Evolutionary conservation across 2,329 filamentous ascomycete genomes (phyloP).

Genomic region (Malbranchea zuffiana): DNA sequence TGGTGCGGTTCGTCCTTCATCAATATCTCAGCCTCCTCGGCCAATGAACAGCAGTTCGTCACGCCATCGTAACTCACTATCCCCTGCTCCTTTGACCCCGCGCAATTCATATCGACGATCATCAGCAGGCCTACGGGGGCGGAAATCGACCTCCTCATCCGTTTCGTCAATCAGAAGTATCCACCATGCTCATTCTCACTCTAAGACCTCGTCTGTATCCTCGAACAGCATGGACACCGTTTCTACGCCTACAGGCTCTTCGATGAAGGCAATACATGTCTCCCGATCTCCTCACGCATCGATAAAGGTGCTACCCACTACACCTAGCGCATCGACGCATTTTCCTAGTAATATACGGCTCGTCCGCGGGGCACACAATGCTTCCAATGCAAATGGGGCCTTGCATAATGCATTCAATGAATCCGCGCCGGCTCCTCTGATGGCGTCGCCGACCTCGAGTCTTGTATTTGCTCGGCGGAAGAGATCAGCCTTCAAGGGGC

Average conservation of each 20-base stretch:
- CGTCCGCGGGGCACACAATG: slow-evolving; percentile 46
- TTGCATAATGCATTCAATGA: slow-evolving; percentile 30
- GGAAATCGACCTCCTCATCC: slow-evolving; percentile 92
- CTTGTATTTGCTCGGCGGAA: slow-evolving; percentile 39
- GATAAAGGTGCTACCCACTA: slow-evolving; percentile 89
- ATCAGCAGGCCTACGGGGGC: slow-evolving; percentile 71
- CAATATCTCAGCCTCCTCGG: slow-evolving; percentile 26
- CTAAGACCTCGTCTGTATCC: slow-evolving; percentile 87
- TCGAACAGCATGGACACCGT: slow-evolving; percentile 64
- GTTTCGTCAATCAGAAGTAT: slow-evolving; percentile 88
- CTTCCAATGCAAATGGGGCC: slow-evolving; percentile 19
- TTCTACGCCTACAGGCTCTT: slow-evolving; percentile 55
- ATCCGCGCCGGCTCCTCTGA: slow-evolving; percentile 25
- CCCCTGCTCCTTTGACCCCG: slow-evolving; percentile 78
- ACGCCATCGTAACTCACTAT: slow-evolving; percentile 59
- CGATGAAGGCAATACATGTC: slow-evolving; percentile 34
- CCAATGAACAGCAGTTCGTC: slow-evolving; percentile 26
- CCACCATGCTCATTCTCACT: slow-evolving; percentile 79
- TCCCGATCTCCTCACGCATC: slow-evolving; percentile 74
- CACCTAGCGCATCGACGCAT: slow-evolving; percentile 56
- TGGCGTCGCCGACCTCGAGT: slow-evolving; percentile 32
- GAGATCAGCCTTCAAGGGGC: slow-evolving; percentile 36
- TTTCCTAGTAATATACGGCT: slow-evolving; percentile 83
- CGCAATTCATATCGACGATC: slow-evolving; percentile 74
- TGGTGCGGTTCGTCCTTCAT: slow-evolving; percentile 31